Base-by-base conservation (phyloP, 129 eudicot species). In the Centella asiatica region DNA sequence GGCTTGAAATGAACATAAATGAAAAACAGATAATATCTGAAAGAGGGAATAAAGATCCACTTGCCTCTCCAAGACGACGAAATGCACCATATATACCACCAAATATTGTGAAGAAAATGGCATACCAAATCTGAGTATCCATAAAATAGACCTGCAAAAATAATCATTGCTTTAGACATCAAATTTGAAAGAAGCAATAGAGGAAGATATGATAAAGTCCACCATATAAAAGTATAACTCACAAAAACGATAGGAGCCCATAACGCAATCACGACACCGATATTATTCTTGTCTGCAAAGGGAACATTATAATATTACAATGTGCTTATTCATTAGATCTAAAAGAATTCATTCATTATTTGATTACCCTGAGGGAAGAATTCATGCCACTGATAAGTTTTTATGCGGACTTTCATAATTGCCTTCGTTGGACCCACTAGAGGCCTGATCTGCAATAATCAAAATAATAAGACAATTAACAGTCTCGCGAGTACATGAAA, bases 61-160 rank as follows among this genome's bases (percentile, higher is more conserved):
- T 42, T 20, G 78, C 97, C 93, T 90, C 97, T 80, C 97, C 97
- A 76, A 90, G 95, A 56, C 93, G 89, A 23, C 95, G 89, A 81
- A 78, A 83, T 59, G 95, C 97, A 67, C 97, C 95, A 81, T 86
- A 86, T 52, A 90, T 62, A 49, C 97, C 97, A 44, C 97, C 95
- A 81, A 80, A 86, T 69, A 90, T 72, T 19, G 97, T 85, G 44
- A 95, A 90, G 82, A 86, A 86, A 48, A 86, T 90, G 45, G 97
- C 97, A 74, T 90, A 90, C 97, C 97, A 90, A 45, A 90, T 90
- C 71, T 90, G 97, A 60, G 93, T 83, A 67, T 90, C 97, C 97
- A 90, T 85, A 77, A 90, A 90, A 79, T 90, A 90, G 68, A 90
- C 97, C 97, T 90, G 76, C 48, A 76, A 76, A 28, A 59, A 42